Evolutionary conservation across 2,329 filamentous ascomycete genomes (phyloP).

Genomic region (Polytolypa hystricis): DNA sequence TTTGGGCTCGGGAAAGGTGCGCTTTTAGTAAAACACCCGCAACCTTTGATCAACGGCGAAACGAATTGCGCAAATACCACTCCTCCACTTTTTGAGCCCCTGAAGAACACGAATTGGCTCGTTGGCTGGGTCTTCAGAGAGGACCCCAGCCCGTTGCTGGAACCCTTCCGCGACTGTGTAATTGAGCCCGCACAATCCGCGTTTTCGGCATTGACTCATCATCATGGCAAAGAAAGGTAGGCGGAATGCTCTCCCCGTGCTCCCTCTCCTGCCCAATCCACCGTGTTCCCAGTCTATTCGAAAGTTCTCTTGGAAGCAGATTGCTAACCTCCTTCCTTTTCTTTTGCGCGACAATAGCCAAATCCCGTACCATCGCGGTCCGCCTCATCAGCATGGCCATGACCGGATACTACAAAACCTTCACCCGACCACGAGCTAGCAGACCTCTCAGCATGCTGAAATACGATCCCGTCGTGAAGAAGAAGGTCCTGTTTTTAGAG

Average conservation of each 20-base stretch:
- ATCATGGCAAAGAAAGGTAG: constrained; percentile 37
- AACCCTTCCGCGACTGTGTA: too few species aligned
- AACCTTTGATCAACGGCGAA: too few species aligned
- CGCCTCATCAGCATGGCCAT: constrained; percentile 96
- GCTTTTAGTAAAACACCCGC: too few species aligned
- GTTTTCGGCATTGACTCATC: too few species aligned
- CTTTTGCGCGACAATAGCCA: constrained; percentile 4
- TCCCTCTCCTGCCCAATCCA: constrained; percentile 1
- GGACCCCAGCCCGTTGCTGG: too few species aligned
- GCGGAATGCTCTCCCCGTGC: constrained; percentile 3
- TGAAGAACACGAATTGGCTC: too few species aligned
- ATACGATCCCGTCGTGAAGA: constrained; percentile 94
- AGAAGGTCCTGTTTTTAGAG: constrained; percentile 92
- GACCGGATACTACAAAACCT: constrained; percentile 94
- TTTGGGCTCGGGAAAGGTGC: too few species aligned
- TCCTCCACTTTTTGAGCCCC: too few species aligned
- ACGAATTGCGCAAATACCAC: too few species aligned
- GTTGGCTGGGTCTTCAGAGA: too few species aligned
- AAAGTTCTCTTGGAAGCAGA: constrained; percentile 3
- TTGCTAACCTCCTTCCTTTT: constrained; percentile 4
- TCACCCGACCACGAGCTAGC: constrained; percentile 68
- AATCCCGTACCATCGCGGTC: constrained; percentile 85
- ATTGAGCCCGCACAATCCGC: too few species aligned
- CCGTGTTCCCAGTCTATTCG: background rate
- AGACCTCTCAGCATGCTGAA: constrained; percentile 93